Evolutionary conservation across 768 basidiomycete species (phyloP), one percentile per base, ranked within the genome.

Genomic region (Cyclocybe aegerita): DNA sequence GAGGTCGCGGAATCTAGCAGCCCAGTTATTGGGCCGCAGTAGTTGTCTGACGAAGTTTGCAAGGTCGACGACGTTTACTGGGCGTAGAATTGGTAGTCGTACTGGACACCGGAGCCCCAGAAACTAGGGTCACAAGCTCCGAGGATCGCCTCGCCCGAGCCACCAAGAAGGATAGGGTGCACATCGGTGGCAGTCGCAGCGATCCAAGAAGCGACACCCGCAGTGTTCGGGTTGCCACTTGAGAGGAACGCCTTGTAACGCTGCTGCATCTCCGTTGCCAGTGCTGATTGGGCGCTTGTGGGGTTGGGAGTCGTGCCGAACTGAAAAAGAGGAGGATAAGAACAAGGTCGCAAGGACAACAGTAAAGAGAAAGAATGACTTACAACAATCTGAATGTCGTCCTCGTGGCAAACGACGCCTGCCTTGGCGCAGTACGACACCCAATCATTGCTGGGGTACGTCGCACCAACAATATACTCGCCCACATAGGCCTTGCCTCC

Each of bases 381-480:
- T 69, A 86, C 86, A 52, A 91, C 78, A 62, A 88, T 83, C 70
- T 85, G 70, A 52, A 92, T 91, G 60, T 93, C 90, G 63, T 91
- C 90, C 63, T 90, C 79, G 64, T 90, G 89, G 67, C 89, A 91
- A 35, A 90, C 83, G 31, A 70, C 65, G 33, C 82, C 84, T 30
- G 71, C 33, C 55, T 75, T 64, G 4, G 72, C 75, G 68, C 89
- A 91, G 62, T 76, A 82, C 0, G 80, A 59, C 40, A 81, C 69
- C 1, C 49, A 71, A 36, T 73, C 72, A 68, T 90, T 91, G 37
- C 76, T 77, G 9, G 86, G 82, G 65, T 90, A 88, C n/a, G 84
- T 80, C 15, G 85, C 79, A 17, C 89, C 89, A 35, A 84, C 67
- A 40, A 71, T 68, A 63, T 80, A 90, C 53, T 82, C 56, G 29